These are phyloP conservation scores for Heritiera fomes DNA, from an alignment of 345 rosid species.

Conservation along the genomic window DNA sequence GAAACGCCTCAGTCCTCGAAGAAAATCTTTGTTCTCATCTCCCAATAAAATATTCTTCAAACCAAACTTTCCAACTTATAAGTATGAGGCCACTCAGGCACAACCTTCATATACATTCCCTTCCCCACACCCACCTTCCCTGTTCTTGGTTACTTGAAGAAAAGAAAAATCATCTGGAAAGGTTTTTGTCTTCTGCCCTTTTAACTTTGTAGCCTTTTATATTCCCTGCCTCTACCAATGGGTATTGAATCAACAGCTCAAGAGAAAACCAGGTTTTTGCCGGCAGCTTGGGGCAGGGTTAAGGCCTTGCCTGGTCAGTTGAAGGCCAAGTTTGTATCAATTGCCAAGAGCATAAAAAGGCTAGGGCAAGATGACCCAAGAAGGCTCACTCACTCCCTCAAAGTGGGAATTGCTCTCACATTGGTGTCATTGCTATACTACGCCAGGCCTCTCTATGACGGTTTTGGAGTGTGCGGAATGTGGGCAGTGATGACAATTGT, in stretches of 20 bases:
- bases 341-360: slow-evolving; percentile 38
- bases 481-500: slow-evolving; percentile 92
- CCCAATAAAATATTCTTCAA: slow-evolving; percentile 15
- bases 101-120: not conserved
- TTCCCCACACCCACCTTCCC: not conserved
- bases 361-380: slow-evolving; percentile 72
- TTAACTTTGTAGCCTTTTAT: not conserved
- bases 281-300: slow-evolving; percentile 30
- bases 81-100: slow-evolving; percentile 33
- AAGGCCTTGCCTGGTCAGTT: slow-evolving; percentile 32
- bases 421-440: slow-evolving; percentile 69
- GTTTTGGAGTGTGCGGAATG: slow-evolving; percentile 71
- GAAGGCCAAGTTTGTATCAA: slow-evolving; percentile 29
- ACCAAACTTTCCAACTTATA: slow-evolving; percentile 39
- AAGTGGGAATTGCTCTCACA: slow-evolving; percentile 80
- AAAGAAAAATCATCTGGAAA: not conserved
- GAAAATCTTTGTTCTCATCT: slow-evolving; percentile 39
- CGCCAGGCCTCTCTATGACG: slow-evolving; percentile 58
- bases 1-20: slow-evolving; percentile 1
- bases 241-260: slow-evolving; percentile 43
- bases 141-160: not conserved
- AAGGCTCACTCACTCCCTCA: slow-evolving; percentile 67
- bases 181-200: not conserved
- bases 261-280: slow-evolving; percentile 29
- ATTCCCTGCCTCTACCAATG: slow-evolving; percentile 21